phyloP scores from a whole-genome alignment of 1,139 yeast genomes.

The Yamadazyma sp. region DNA sequence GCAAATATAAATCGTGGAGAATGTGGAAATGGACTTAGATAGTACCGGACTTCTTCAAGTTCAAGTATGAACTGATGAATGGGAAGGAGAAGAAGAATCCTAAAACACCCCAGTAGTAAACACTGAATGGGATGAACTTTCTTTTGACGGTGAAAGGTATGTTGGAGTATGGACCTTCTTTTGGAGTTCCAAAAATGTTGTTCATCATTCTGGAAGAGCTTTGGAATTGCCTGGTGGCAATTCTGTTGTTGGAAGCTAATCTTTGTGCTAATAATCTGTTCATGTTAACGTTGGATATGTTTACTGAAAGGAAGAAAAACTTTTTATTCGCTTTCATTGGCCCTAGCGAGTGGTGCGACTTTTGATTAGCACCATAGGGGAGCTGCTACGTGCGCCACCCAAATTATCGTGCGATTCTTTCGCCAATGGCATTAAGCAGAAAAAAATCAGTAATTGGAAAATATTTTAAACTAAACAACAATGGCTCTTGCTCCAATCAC shows the following conservation, averaged over 20 bases:
- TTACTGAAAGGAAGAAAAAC: conserved; percentile 1
- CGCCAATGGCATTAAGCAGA: conserved; percentile 1
- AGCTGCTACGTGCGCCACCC: neutral
- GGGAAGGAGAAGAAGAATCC: conserved; percentile 63
- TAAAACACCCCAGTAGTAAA: conserved; percentile 78
- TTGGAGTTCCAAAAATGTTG: conserved; percentile 45
- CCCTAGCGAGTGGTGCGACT: conserved; percentile 8
- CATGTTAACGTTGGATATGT: conserved; percentile 7
- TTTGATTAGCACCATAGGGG: neutral
- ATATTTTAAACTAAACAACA: neutral
- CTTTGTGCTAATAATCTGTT: conserved; percentile 15
- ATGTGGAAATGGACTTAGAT: conserved; percentile 4
- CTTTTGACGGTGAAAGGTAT: conserved; percentile 93
- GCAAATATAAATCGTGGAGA: neutral
- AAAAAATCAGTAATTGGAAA: conserved; percentile 2
- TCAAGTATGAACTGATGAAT: conserved; percentile 66
- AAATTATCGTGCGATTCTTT: neutral
- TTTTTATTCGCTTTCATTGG: conserved; percentile 14
- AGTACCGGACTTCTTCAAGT: conserved; percentile 71
- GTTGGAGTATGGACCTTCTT: conserved; percentile 88
- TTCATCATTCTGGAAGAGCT: conserved; percentile 35
- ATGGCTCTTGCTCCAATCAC: conserved; percentile 91
- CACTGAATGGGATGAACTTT: conserved; percentile 75
- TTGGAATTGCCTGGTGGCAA: conserved; percentile 37
- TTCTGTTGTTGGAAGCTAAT: conserved; percentile 25